phyloP scores from a whole-genome alignment of 2,329 filamentous ascomycete genomes.

The Dothideomycetidae sp. region DNA sequence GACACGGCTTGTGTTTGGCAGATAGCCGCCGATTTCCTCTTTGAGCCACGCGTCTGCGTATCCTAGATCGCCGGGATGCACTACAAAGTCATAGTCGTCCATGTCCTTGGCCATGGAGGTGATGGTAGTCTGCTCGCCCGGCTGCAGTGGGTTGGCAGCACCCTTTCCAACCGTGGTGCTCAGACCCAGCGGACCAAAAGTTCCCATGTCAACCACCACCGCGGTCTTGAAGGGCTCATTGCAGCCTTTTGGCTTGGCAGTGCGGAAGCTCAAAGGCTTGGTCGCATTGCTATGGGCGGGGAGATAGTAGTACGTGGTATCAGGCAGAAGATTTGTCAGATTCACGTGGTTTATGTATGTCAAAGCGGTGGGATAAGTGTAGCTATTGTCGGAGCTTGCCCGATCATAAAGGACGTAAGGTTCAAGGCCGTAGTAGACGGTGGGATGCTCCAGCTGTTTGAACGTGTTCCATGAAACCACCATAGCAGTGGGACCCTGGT shows the following conservation, averaged over 20 bases:
- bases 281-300: conserved; percentile 37
- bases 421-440: too few species aligned
- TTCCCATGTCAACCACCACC: conserved; percentile 41
- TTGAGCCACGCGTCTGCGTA: conserved; percentile 47
- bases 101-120: conserved; percentile 32
- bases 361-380: too few species aligned
- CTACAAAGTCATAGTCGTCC: conserved; percentile 41
- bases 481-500: too few species aligned
- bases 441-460: too few species aligned
- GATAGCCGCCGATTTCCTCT: too few species aligned
- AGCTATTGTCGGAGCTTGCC: too few species aligned
- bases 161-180: conserved; percentile 28
- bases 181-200: conserved; percentile 37
- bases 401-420: too few species aligned
- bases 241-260: conserved; percentile 32
- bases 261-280: conserved; percentile 34
- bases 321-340: too few species aligned
- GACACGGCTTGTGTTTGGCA: too few species aligned
- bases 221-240: conserved; percentile 30
- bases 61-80: conserved; percentile 42
- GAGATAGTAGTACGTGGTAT: conserved; percentile 39
- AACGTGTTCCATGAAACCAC: too few species aligned
- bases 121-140: conserved; percentile 31
- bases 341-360: too few species aligned
- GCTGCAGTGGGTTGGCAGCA: conserved; percentile 34